A percentile compares a stretch with the other conserved stretches of the same genome.
phyloP scores from a whole-genome alignment of 2,329 filamentous ascomycete species.

The Trichoderma sp. region DNA sequence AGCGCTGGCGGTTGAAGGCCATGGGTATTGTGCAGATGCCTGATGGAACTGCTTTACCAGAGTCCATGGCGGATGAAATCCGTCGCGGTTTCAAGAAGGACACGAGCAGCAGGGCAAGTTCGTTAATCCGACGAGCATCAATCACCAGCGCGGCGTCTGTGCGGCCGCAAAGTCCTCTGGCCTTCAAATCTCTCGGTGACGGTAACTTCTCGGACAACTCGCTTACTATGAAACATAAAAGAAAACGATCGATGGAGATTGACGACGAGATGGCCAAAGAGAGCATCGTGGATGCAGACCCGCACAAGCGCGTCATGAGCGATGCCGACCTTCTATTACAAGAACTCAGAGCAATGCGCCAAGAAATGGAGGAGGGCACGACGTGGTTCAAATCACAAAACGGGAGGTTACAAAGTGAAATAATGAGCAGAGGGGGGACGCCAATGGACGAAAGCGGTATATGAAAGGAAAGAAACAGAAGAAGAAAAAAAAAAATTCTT shows the following conservation, averaged over 20 bases:
- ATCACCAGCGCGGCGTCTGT: conserved; percentile 1
- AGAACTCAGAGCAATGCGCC: conserved; percentile 46
- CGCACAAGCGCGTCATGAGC: conserved; percentile 46
- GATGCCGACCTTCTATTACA: conserved; percentile 44
- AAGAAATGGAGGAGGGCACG: conserved; percentile 50
- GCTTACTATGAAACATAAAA: conserved; percentile 28
- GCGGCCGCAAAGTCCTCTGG: conserved; percentile 9
- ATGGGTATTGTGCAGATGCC: conserved; percentile 56
- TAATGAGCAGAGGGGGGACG: conserved; percentile 38
- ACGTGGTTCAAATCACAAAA: conserved; percentile 51
- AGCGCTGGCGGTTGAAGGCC: conserved; percentile 50
- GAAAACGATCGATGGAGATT: conserved; percentile 30
- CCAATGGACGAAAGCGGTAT: conserved; percentile 40
- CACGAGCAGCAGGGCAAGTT: conserved; percentile 30
- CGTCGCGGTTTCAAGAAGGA: conserved; percentile 44
- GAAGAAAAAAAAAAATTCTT: not conserved
- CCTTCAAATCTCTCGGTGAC: not conserved
- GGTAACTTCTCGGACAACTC: conserved; percentile 1
- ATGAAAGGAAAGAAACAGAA: conserved; percentile 25
- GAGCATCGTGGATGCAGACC: not conserved
- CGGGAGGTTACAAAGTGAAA: conserved; percentile 44
- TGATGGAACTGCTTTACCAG: conserved; percentile 56
- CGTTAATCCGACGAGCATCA: conserved; percentile 33
- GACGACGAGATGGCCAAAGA: conserved; percentile 14
- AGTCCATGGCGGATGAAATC: conserved; percentile 52